Evolutionary conservation across 129 eudicot genomes (phyloP).

Genomic region (Calendula officinalis): DNA sequence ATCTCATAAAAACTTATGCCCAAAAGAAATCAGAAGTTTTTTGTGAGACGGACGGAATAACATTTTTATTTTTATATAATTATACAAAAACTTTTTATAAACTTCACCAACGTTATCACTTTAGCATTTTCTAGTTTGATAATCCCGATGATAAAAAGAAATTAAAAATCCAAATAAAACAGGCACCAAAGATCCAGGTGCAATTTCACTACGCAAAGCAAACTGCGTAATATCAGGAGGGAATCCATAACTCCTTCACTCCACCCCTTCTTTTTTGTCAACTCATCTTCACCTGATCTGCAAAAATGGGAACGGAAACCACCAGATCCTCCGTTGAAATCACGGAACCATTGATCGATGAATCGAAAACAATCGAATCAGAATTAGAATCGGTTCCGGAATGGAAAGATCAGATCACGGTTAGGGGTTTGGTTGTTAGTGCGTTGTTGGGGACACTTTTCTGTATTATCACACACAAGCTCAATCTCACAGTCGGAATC

Average conservation of each 20-base stretch:
- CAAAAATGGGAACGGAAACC: constrained; percentile 49
- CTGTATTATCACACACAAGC: constrained; percentile 86
- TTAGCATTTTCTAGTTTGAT: neutral
- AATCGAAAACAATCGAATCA: constrained; percentile 15
- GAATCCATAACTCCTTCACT: neutral
- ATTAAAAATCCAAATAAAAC: neutral
- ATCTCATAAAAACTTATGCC: too few relatives aligned
- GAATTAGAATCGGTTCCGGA: constrained; percentile 47
- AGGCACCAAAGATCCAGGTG: constrained; percentile 7
- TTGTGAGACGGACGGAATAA: too few relatives aligned
- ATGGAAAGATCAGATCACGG: constrained; percentile 87
- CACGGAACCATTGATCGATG: constrained; percentile 57
- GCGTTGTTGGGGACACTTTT: constrained; percentile 70
- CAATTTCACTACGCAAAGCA: constrained; percentile 11
- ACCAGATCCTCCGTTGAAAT: constrained; percentile 44
- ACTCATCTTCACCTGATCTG: constrained; percentile 5
- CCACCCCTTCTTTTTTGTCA: neutral
- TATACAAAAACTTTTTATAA: too few relatives aligned
- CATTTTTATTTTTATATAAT: too few relatives aligned
- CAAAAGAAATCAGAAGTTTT: too few relatives aligned
- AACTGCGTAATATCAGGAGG: neutral
- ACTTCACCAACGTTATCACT: too few relatives aligned
- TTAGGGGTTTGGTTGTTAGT: constrained; percentile 78
- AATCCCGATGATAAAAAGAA: neutral
- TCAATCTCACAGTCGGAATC: constrained; percentile 88